Percentiles rank a stretch among this genome's conserved stretches.
Evolutionary conservation across 176 grass and related monocot species (phyloP).

Genomic region (Aegilops tauschii): DNA sequence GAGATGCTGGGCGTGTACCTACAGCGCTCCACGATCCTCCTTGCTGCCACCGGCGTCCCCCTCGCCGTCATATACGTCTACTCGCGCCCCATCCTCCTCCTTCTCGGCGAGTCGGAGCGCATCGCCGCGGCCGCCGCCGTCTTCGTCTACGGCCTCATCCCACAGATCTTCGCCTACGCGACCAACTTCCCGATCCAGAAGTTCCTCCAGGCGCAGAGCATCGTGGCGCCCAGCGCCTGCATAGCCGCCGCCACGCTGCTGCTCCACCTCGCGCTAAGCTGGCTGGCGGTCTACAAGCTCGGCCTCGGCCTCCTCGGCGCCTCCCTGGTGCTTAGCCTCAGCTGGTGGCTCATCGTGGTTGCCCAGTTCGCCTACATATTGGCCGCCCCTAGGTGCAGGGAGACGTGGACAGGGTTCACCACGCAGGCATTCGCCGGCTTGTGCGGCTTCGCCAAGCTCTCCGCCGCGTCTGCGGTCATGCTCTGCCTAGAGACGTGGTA

Average conservation of each 20-base stretch:
- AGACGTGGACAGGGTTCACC: slow-evolving; percentile 54
- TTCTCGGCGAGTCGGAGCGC: background rate
- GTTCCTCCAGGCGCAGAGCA: slow-evolving; percentile 80
- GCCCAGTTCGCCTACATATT: slow-evolving; percentile 57
- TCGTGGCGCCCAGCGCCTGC: slow-evolving; percentile 64
- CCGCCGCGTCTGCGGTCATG: slow-evolving; percentile 48
- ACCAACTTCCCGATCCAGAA: slow-evolving; percentile 76
- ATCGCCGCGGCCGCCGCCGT: background rate
- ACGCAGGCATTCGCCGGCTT: slow-evolving; percentile 35
- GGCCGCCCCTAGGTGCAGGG: slow-evolving; percentile 30
- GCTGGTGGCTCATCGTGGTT: slow-evolving; percentile 46
- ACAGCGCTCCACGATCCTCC: slow-evolving; percentile 50
- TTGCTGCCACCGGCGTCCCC: slow-evolving; percentile 37
- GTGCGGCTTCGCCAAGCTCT: background rate
- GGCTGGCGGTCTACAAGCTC: slow-evolving; percentile 27
- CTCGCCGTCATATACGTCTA: slow-evolving; percentile 44
- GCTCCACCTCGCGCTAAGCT: background rate
- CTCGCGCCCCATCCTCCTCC: slow-evolving; percentile 30
- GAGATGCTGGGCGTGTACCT: slow-evolving; percentile 61
- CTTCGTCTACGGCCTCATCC: slow-evolving; percentile 50
- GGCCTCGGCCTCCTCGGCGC: slow-evolving; percentile 49
- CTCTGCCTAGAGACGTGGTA: background rate
- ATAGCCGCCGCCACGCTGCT: slow-evolving; percentile 21
- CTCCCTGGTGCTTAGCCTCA: slow-evolving; percentile 59
- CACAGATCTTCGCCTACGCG: slow-evolving; percentile 79